Conservation (phyloP, 1,284 basidiomycete species). For the Flammula alnicola region DNA sequence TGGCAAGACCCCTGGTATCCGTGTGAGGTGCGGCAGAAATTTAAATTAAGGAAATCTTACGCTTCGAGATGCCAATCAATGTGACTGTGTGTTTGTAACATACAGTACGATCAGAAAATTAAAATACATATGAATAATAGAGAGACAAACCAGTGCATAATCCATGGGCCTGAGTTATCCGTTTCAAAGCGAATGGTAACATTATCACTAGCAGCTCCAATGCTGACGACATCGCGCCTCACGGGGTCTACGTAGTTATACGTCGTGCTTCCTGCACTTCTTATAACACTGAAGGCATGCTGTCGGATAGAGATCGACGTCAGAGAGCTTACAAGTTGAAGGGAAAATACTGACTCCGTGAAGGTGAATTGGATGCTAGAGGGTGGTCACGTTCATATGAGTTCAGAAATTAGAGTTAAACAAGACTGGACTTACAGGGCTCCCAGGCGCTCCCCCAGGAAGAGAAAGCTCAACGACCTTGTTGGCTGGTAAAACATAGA, state of each 20-base stretch:
- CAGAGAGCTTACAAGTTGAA: background rate
- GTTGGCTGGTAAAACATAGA: no score
- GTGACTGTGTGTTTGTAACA: slow-evolving; percentile 48
- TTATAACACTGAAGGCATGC: slow-evolving; percentile 47
- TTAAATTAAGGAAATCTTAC: slow-evolving; percentile 21
- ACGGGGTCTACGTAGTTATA: slow-evolving; percentile 48
- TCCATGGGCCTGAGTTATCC: slow-evolving; percentile 39
- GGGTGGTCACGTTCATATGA: no score
- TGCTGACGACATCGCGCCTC: slow-evolving; percentile 20
- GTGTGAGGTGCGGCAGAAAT: background rate
- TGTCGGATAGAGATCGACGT: slow-evolving; percentile 23
- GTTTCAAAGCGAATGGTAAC: slow-evolving; percentile 43
- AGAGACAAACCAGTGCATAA: slow-evolving; percentile 44
- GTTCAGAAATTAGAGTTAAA: no score
- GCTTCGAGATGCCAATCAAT: slow-evolving; percentile 52
- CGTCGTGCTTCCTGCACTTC: slow-evolving; percentile 36
- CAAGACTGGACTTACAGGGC: no score
- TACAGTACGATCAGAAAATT: slow-evolving; percentile 5
- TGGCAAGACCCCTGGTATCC: slow-evolving; percentile 36
- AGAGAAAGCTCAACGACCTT: no score
- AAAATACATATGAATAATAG: background rate
- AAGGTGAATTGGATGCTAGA: no score
- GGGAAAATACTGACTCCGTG: no score
- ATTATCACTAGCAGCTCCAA: slow-evolving; percentile 33
- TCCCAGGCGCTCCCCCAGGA: no score